phyloP scores from a whole-genome alignment of 495 filamentous ascomycete species.

The Aspergillus nanangensis region DNA sequence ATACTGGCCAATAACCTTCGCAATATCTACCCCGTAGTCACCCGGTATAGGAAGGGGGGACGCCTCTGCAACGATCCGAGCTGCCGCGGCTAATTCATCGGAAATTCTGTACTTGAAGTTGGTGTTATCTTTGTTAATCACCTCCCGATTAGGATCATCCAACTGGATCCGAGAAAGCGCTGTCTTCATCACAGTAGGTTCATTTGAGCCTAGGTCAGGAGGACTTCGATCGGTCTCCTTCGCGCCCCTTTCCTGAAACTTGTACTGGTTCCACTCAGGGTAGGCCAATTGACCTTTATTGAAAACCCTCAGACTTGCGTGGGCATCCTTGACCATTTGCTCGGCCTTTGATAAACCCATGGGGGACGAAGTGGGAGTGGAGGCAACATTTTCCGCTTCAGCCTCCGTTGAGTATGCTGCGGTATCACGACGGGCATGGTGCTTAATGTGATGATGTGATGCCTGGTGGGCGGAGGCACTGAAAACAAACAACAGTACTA shows the following conservation, averaged over 20 bases:
- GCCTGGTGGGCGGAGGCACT: no score
- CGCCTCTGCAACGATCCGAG: conserved; percentile 12
- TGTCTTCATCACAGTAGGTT: background rate
- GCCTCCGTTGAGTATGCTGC: no score
- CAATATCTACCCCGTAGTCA: conserved; percentile 7
- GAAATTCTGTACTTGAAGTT: conserved; percentile 5
- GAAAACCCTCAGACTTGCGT: background rate
- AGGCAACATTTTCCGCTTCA: no score
- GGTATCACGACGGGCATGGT: no score
- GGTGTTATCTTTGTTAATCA: background rate
- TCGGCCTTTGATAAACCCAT: no score
- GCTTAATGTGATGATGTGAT: no score
- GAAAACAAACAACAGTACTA: no score
- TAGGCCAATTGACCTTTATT: conserved; percentile 4
- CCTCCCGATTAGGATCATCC: background rate
- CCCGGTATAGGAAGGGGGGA: background rate
- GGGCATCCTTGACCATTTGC: background rate
- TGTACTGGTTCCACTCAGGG: conserved; percentile 2
- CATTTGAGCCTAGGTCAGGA: background rate
- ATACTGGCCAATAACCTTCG: background rate
- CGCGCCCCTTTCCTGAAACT: background rate
- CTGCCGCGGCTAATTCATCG: conserved; percentile 6
- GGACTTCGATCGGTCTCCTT: background rate
- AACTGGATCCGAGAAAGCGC: background rate
- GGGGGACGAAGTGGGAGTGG: no score